These are phyloP conservation scores for Scutellaria barbata DNA, from an alignment of 257 asterid species.

Conservation along the genomic window DNA sequence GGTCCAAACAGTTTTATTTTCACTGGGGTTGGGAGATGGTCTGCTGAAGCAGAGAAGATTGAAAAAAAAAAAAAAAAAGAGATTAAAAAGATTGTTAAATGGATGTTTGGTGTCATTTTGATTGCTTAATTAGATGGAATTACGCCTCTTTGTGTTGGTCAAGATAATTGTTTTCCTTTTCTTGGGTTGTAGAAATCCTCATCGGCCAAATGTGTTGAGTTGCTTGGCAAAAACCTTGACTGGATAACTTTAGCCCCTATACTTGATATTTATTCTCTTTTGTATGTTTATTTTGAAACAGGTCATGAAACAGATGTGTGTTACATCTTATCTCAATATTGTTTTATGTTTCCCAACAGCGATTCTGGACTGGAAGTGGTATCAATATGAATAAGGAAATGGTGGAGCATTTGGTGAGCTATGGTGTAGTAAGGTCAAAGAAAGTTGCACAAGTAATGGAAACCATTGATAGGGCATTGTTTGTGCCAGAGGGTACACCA, in stretches of 20 bases:
- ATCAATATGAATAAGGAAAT: slow-evolving; percentile 55
- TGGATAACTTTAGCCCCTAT: neutral
- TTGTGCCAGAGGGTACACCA: slow-evolving; percentile 80
- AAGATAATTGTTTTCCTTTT: slow-evolving; percentile 7
- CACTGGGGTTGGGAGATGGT: no score
- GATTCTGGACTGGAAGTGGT: slow-evolving; percentile 57
- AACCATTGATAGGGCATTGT: slow-evolving; percentile 81
- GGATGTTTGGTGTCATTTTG: neutral
- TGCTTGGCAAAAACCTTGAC: slow-evolving; percentile 8
- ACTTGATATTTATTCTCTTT: slow-evolving; percentile 19
- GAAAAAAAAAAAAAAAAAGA: neutral
- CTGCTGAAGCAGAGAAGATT: no score
- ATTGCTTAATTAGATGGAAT: neutral
- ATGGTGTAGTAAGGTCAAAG: slow-evolving; percentile 60
- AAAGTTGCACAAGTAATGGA: slow-evolving; percentile 81
- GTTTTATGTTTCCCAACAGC: slow-evolving; percentile 62
- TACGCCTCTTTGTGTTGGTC: slow-evolving; percentile 4
- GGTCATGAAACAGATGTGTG: slow-evolving; percentile 48
- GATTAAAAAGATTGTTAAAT: neutral
- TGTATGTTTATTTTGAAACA: slow-evolving; percentile 38
- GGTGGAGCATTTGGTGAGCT: slow-evolving; percentile 60
- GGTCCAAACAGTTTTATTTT: neutral
- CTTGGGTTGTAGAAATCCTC: neutral
- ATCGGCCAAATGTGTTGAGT: neutral
- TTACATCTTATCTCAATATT: slow-evolving; percentile 47